These are phyloP conservation scores for Gracilaria domingensis DNA, from an alignment of 23 red algal genomes.

Conservation along the genomic window DNA sequence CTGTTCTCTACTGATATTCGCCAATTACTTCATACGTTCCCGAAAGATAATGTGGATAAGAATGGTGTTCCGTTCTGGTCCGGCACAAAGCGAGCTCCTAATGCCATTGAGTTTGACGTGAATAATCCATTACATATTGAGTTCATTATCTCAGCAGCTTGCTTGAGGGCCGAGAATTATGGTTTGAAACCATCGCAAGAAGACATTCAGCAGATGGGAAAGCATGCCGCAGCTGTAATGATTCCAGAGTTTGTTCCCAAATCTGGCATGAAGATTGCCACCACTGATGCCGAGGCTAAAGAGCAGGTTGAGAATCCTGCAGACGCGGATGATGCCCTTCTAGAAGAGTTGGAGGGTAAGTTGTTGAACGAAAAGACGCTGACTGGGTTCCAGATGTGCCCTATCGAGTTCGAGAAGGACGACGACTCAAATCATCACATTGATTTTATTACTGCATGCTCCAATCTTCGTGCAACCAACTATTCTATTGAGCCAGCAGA, in stretches of 20 bases:
- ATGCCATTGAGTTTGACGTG: conserved; percentile 86
- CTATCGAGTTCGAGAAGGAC: conserved; percentile 99
- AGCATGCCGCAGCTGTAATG: conserved; percentile 67
- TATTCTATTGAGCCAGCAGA: conserved; percentile 95
- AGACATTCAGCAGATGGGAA: conserved; percentile 58
- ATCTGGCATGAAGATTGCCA: conserved; percentile 89
- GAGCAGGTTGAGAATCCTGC: conserved; percentile 67
- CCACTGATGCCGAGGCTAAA: conserved; percentile 97
- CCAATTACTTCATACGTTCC: conserved; percentile 94
- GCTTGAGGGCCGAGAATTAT: conserved; percentile 89
- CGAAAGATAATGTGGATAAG: conserved; percentile 93
- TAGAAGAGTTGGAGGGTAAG: conserved; percentile 71
- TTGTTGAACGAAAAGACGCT: conserved; percentile 65
- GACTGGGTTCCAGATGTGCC: conserved; percentile 73
- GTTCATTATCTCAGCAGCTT: conserved; percentile 90
- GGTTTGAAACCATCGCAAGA: conserved; percentile 67
- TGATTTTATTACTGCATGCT: conserved; percentile 96
- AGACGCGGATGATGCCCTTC: conserved; percentile 83
- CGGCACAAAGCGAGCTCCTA: conserved; percentile 92
- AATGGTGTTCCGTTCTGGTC: conserved; percentile 97
- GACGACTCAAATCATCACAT: conserved; percentile 95
- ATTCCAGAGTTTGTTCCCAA: conserved; percentile 95
- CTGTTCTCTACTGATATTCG: conserved; percentile 87
- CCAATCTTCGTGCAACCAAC: conserved; percentile 94
- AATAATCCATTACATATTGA: conserved; percentile 75